Evolutionary conservation across 2,329 filamentous ascomycete genomes (phyloP).

Genomic region (Esteya vermicola): DNA sequence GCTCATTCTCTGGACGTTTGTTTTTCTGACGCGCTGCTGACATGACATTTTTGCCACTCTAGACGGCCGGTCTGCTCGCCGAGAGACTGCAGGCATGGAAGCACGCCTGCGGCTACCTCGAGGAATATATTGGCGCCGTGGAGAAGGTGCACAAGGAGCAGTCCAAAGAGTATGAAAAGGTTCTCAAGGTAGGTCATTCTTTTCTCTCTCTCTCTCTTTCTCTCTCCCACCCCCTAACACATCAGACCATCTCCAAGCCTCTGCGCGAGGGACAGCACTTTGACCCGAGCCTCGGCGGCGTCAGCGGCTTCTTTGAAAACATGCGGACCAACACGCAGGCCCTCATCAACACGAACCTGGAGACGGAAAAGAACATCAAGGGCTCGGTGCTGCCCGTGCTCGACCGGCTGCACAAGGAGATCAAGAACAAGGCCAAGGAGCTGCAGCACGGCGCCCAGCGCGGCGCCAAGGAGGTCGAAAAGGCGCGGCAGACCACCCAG

Average conservation of each 20-base stretch:
- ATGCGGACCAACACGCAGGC: slow-evolving; percentile 86
- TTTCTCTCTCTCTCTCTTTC: background rate
- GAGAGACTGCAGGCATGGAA: slow-evolving; percentile 93
- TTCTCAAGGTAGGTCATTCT: slow-evolving; percentile 53
- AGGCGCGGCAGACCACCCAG: slow-evolving; percentile 71
- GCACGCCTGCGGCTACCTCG: slow-evolving; percentile 78
- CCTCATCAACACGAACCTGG: slow-evolving; percentile 74
- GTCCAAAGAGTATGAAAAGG: slow-evolving; percentile 89
- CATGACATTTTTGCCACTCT: background rate
- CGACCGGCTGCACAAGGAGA: slow-evolving; percentile 83
- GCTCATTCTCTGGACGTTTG: too few species aligned
- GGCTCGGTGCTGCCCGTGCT: slow-evolving; percentile 75
- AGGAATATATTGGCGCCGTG: slow-evolving; percentile 74
- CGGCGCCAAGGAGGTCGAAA: slow-evolving; percentile 80
- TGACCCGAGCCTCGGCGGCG: slow-evolving; percentile 72
- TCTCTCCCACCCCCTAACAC: background rate
- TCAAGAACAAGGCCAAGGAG: slow-evolving; percentile 94
- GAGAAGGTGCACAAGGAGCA: slow-evolving; percentile 78
- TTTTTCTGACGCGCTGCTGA: background rate
- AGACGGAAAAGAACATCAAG: slow-evolving; percentile 85
- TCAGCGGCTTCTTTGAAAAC: slow-evolving; percentile 87
- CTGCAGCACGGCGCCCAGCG: slow-evolving; percentile 68
- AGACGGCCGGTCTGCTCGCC: slow-evolving; percentile 68
- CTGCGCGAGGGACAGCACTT: slow-evolving; percentile 88
- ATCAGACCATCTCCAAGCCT: slow-evolving; percentile 67